Evolutionary conservation across 805 yeast genomes (phyloP).

Genomic region (Cyberlindnera petersonii): DNA sequence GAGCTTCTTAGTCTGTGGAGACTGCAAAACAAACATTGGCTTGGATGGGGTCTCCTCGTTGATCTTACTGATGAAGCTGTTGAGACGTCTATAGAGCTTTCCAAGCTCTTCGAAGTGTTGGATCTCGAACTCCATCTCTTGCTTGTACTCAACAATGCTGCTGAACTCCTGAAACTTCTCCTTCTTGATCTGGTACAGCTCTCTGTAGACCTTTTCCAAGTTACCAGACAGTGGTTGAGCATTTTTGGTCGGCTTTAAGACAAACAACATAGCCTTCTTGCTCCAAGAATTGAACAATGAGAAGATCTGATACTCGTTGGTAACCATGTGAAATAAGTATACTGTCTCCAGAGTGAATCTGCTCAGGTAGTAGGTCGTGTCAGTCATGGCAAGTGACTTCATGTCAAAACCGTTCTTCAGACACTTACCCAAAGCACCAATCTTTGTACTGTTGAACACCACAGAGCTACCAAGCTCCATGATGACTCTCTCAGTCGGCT

Average conservation of each 20-base stretch:
- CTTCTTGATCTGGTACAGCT: conserved; percentile 45
- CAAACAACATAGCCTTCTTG: conserved; percentile 44
- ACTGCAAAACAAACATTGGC: conserved; percentile 66
- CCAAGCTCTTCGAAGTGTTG: conserved; percentile 50
- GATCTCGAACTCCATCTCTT: conserved; percentile 50
- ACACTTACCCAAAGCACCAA: conserved; percentile 86
- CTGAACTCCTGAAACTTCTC: conserved; percentile 40
- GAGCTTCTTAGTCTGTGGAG: conserved; percentile 54
- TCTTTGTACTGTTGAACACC: conserved; percentile 58
- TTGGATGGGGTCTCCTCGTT: conserved; percentile 66
- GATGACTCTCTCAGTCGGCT: conserved; percentile 66
- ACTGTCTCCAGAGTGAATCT: conserved; percentile 53
- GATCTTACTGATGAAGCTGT: conserved; percentile 48
- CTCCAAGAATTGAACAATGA: conserved; percentile 65
- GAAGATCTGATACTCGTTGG: conserved; percentile 74
- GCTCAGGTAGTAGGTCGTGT: conserved; percentile 50
- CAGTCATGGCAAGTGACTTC: conserved; percentile 46
- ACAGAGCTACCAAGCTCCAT: conserved; percentile 76
- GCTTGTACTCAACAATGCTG: conserved; percentile 49
- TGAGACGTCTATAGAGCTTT: conserved; percentile 56
- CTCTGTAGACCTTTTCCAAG: conserved; percentile 51
- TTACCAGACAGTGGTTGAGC: conserved; percentile 64
- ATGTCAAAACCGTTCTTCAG: conserved; percentile 78
- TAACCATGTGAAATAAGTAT: conserved; percentile 63
- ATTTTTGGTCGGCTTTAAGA: conserved; percentile 61